A percentile compares a stretch with the other conserved stretches of the same genome.
Evolutionary conservation across 2,329 filamentous ascomycete genomes (phyloP).

Genomic region (Claviceps africana): DNA sequence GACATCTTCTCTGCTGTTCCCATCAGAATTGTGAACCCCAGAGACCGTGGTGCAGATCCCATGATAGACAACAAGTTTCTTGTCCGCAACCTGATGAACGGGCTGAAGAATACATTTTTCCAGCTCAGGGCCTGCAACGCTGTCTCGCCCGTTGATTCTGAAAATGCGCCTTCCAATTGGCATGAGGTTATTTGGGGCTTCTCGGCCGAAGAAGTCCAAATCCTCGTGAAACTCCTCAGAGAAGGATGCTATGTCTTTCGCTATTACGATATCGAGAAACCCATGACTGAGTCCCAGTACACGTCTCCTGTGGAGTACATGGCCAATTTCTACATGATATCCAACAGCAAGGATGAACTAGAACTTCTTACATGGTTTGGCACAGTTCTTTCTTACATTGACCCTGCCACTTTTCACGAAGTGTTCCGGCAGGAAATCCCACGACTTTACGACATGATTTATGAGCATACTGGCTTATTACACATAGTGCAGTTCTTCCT

Average conservation of each 20-base stretch:
- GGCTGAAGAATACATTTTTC: conserved; percentile 91
- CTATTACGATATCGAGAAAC: conserved; percentile 87
- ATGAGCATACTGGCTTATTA: conserved; percentile 84
- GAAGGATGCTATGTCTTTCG: conserved; percentile 93
- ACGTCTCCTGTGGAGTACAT: conserved; percentile 81
- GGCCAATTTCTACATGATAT: conserved; percentile 88
- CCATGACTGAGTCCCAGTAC: conserved; percentile 55
- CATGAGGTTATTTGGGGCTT: conserved; percentile 92
- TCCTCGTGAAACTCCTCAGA: conserved; percentile 93
- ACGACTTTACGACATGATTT: conserved; percentile 92
- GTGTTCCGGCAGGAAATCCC: conserved; percentile 97
- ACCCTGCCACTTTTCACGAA: conserved; percentile 95
- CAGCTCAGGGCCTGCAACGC: conserved; percentile 85
- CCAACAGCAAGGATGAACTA: conserved; percentile 91
- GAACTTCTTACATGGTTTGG: conserved; percentile 94
- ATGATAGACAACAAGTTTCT: conserved; percentile 96
- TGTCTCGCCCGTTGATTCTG: conserved; percentile 53
- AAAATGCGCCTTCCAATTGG: conserved; percentile 79
- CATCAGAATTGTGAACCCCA: conserved; percentile 85
- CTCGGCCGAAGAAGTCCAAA: conserved; percentile 89
- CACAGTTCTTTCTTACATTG: conserved; percentile 95
- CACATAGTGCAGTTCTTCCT: conserved; percentile 97
- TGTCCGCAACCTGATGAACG: conserved; percentile 92
- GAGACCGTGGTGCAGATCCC: conserved; percentile 78
- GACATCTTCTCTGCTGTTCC: conserved; percentile 95